Conservation (phyloP, 768 basidiomycete genomes). For the Pisolithus albus region DNA sequence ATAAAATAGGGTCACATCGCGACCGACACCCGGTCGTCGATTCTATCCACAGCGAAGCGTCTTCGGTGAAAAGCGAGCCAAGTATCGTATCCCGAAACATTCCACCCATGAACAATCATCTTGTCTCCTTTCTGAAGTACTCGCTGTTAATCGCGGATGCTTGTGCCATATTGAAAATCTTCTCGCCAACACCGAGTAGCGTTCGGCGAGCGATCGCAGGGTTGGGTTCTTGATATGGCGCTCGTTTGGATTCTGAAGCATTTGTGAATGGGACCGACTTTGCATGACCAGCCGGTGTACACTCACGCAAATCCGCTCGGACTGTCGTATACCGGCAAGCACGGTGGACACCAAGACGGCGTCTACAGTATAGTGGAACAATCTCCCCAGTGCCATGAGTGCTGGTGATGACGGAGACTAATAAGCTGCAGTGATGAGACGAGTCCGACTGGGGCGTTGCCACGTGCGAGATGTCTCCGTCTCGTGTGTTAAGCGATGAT, state of each 20-base stretch:
- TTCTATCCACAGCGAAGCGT: too few species aligned
- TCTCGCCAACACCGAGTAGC: conserved; percentile 84
- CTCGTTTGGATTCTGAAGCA: conserved; percentile 54
- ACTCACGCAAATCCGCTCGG: conserved; percentile 89
- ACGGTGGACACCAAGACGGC: conserved; percentile 83
- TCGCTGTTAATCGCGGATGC: conserved; percentile 79
- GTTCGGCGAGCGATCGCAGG: conserved; percentile 66
- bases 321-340: conserved; percentile 83
- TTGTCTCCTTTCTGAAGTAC: conserved; percentile 64
- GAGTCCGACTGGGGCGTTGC: too few species aligned
- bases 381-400: conserved; percentile 56
- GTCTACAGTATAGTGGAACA: conserved; percentile 80
- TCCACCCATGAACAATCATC: conserved; percentile 12
- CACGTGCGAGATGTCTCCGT: too few species aligned
- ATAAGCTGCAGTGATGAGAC: too few species aligned
- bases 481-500: too few species aligned
- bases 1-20: too few species aligned
- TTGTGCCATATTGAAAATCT: conserved; percentile 80
- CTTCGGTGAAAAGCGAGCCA: too few species aligned
- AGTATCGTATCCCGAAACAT: not conserved
- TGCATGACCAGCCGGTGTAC: conserved; percentile 2
- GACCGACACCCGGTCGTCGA: too few species aligned
- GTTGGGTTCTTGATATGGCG: conserved; percentile 72
- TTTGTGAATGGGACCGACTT: not conserved
- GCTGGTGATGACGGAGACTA: not conserved